Percentiles rank a stretch among this genome's conserved stretches.
Evolutionary conservation across 768 basidiomycete genomes (phyloP).

Genomic region (Rubroboletus satanas): DNA sequence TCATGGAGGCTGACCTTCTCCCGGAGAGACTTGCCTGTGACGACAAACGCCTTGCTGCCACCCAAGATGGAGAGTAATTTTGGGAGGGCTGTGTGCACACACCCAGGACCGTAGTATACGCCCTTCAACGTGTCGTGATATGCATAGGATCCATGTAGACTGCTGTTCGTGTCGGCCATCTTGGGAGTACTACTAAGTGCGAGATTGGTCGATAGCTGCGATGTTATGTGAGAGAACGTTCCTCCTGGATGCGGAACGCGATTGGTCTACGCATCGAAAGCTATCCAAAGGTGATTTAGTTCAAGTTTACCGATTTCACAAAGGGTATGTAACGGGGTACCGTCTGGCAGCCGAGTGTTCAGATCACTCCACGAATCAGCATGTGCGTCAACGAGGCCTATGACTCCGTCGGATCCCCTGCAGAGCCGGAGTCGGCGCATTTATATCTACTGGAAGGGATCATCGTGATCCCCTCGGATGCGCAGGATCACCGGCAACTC

Average conservation of each 20-base stretch:
- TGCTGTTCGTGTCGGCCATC: conserved; percentile 10
- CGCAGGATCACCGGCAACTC: background rate
- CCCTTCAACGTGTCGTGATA: conserved; percentile 67
- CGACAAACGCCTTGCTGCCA: conserved; percentile 60
- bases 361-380: conserved; percentile 15
- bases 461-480: conserved; percentile 16
- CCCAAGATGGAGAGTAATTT: conserved; percentile 52
- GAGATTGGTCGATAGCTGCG: conserved; percentile 5
- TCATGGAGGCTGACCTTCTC: conserved; percentile 44
- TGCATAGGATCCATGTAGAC: conserved; percentile 53
- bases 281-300: conserved; percentile 7
- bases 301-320: conserved; percentile 1
- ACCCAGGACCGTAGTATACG: conserved; percentile 72
- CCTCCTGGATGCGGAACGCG: background rate
- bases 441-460: background rate
- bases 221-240: conserved; percentile 4
- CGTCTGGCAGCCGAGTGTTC: background rate
- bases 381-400: background rate
- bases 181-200: background rate
- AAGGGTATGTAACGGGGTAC: background rate
- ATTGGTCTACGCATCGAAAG: conserved; percentile 2
- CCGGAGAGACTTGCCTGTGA: conserved; percentile 68
- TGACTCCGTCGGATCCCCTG: conserved; percentile 13
- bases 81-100: conserved; percentile 57
- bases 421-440: conserved; percentile 5